Base-by-base conservation (phyloP, 306 rosid species). In the Pyrus betulifolia region DNA sequence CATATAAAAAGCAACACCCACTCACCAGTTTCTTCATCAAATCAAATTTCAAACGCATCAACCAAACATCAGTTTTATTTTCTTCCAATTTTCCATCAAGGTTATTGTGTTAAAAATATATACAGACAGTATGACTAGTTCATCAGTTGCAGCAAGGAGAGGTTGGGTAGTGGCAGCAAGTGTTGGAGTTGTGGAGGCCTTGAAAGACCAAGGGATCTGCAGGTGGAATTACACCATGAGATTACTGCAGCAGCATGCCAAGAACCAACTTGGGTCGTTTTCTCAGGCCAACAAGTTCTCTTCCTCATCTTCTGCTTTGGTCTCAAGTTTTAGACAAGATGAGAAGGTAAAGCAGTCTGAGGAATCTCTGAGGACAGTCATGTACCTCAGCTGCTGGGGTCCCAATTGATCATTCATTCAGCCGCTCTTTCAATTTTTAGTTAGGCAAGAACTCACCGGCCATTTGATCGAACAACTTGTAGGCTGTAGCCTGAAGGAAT, bases 371-470 rank as follows among this genome's bases (percentile, higher is more conserved):
- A 87, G 90, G 75, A 87, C 76, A 0, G 89, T 92, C 69, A 86
- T 91, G 90, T 91, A 84, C 76, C 82, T 88, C 78, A 88, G 91
- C 63, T 72, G 71, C 11, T 90, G 95, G 92, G 95, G 86, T 68
- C 95, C 90, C 21, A 87, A 89, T 45, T 63, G 82, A 76, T 75
- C 60, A 18, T 62, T 65, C 64, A 14, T 40, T 25, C 7, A 21
- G 4, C 60, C 1, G 6, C 52, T 13, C 52, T 46, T 45, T 46
- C 52, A 46, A 46, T 46, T 46, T 46, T 2, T 38, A 4, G 18
- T 13, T 13, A 46, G 14, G 18, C 6, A 13, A 46, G 18, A 46
- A 46, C 14, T 13, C 52, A 10, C 4, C 12, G 10, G 17, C 66
- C 66, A 60, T 33, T 33, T 60, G 66, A 33, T 60, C 27, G 10